Evolutionary conservation across 225 moss, liverwort and hornwort genomes (phyloP).

Genomic region (Asterella californica): DNA sequence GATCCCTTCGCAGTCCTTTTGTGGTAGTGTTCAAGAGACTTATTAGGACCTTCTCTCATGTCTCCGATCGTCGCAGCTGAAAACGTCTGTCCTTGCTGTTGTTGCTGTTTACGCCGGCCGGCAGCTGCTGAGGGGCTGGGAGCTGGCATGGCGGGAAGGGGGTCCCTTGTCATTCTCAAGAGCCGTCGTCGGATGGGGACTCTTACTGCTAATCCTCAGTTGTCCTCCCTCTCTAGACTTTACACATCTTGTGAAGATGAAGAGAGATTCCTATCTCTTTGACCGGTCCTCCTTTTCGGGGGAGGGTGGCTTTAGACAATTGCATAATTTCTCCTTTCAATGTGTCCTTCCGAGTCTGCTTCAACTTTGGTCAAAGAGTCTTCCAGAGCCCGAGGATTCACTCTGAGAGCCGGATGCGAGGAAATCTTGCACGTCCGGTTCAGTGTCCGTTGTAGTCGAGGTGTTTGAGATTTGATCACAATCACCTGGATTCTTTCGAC

Average conservation of each 20-base stretch:
- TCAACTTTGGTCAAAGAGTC: no score
- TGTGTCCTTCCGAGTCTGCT: no score
- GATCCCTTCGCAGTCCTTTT: constrained; percentile 7
- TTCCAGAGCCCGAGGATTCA: no score
- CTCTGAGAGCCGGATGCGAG: no score
- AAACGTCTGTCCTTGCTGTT: constrained; percentile 7
- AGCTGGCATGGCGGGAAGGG: background rate
- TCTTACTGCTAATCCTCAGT: constrained; percentile 4
- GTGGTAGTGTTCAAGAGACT: constrained; percentile 20
- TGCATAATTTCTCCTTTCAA: no score
- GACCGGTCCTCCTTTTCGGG: background rate
- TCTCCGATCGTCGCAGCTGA: constrained; percentile 5
- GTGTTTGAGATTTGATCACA: background rate
- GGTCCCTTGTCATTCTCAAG: constrained; percentile 14
- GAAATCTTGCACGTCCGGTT: background rate
- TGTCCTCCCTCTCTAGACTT: constrained; percentile 19
- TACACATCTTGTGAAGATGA: constrained; percentile 19
- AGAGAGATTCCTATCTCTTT: constrained; percentile 23
- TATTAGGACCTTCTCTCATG: background rate
- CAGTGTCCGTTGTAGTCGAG: background rate
- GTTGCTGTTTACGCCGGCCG: background rate
- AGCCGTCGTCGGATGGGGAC: constrained; percentile 10
- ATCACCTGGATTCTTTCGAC: background rate
- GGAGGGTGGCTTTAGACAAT: no score
- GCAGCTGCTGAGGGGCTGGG: background rate